Evolutionary conservation across 441 rosid species (phyloP).

Genomic region (Sinapis alba): DNA sequence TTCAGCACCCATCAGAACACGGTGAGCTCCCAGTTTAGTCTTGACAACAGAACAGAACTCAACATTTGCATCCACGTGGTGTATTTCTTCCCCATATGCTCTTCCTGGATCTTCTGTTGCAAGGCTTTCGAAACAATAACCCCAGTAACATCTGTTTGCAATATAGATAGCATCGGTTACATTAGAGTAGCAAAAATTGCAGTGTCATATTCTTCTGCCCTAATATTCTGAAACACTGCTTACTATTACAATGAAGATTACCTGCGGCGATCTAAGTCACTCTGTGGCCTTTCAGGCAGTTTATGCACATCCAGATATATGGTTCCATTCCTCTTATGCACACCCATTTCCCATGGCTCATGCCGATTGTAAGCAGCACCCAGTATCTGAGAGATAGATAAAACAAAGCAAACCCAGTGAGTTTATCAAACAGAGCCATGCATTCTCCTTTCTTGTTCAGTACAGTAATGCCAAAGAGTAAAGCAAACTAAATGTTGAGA

Average conservation of each 20-base stretch:
- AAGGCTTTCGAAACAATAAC: slow-evolving; percentile 91
- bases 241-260: slow-evolving; percentile 30
- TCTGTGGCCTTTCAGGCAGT: slow-evolving; percentile 84
- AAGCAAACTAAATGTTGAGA: neutral
- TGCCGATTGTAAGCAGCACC: slow-evolving; percentile 81
- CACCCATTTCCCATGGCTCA: slow-evolving; percentile 99
- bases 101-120: slow-evolving; percentile 93
- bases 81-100: slow-evolving; percentile 78
- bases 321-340: slow-evolving; percentile 92
- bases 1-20: slow-evolving; percentile 96
- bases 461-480: neutral
- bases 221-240: neutral
- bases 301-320: slow-evolving; percentile 95
- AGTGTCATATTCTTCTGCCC: neutral
- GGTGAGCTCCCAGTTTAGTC: slow-evolving; percentile 98
- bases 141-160: slow-evolving; percentile 86
- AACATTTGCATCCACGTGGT: slow-evolving; percentile 85
- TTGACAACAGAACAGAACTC: slow-evolving; percentile 86
- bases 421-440: neutral
- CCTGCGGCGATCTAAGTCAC: slow-evolving; percentile 90
- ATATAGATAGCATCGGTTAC: slow-evolving; percentile 8
- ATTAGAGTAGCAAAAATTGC: slow-evolving; percentile 5
- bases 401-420: slow-evolving; percentile 12
- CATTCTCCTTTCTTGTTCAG: neutral
- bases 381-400: slow-evolving; percentile 57